These are phyloP conservation scores for Talaromyces marneffei DNA, from an alignment of 2,329 filamentous ascomycete genomes.

Conservation along the genomic window DNA sequence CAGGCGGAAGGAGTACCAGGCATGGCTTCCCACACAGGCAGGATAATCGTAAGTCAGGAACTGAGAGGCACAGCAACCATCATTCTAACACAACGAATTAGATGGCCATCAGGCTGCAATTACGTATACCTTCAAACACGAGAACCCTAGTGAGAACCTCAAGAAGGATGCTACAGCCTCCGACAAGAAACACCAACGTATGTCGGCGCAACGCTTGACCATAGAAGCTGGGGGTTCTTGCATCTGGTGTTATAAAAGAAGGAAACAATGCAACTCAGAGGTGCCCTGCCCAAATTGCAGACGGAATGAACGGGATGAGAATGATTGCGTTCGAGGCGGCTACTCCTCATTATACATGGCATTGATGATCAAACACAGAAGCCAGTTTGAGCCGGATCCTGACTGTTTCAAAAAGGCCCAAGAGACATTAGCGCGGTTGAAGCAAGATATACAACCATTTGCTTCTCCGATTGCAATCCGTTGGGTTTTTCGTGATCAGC, in stretches of 20 bases:
- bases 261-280: constrained; percentile 22
- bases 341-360: constrained; percentile 17
- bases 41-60: background rate
- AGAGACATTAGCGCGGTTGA: background rate
- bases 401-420: background rate
- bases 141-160: constrained; percentile 7
- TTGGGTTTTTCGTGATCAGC: background rate
- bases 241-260: constrained; percentile 24
- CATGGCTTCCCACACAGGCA: background rate
- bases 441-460: background rate
- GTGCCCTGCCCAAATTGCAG: constrained; percentile 23
- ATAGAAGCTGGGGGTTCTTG: constrained; percentile 26
- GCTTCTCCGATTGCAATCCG: background rate
- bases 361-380: background rate
- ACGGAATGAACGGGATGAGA: no score
- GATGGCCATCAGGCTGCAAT: background rate
- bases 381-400: background rate
- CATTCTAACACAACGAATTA: background rate
- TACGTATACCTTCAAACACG: background rate
- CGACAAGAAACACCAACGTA: constrained; percentile 13
- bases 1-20: background rate
- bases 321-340: constrained; percentile 22
- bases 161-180: no score
- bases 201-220: constrained; percentile 9
- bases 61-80: background rate